phyloP scores from a whole-genome alignment of 768 basidiomycete genomes.

The Hygrocybe coccinea region DNA sequence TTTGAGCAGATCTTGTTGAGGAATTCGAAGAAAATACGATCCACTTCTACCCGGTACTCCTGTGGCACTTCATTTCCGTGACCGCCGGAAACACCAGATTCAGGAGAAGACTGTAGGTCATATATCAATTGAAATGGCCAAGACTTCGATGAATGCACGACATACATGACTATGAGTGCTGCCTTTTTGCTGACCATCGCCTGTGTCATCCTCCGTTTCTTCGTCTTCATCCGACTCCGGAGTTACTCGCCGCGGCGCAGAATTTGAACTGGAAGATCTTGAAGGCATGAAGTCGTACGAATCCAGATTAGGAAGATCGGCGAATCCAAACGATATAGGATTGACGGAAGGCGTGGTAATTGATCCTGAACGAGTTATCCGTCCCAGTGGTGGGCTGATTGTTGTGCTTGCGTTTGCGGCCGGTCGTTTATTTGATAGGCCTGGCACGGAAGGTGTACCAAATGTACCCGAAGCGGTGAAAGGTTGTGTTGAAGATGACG shows the following conservation, averaged over 20 bases:
- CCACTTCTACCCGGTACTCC: constrained; percentile 78
- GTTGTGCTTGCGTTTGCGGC: constrained; percentile 13
- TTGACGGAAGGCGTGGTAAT: constrained; percentile 43
- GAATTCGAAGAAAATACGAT: constrained; percentile 87
- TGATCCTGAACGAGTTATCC: constrained; percentile 56
- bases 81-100: constrained; percentile 3
- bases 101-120: constrained; percentile 1
- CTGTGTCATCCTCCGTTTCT: constrained; percentile 40
- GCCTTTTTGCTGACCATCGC: constrained; percentile 36
- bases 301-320: constrained; percentile 14
- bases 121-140: background rate
- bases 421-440: constrained; percentile 9
- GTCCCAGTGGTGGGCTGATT: constrained; percentile 41
- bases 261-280: background rate
- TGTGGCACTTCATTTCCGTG: constrained; percentile 55
- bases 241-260: constrained; percentile 8
- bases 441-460: constrained; percentile 15
- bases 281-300: constrained; percentile 1
- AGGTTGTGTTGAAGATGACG: constrained; percentile 13
- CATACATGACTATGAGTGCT: constrained; percentile 8
- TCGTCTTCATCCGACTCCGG: constrained; percentile 49
- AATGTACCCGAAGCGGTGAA: constrained; percentile 8
- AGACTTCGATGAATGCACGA: background rate
- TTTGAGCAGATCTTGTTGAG: constrained; percentile 86
- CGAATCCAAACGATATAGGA: constrained; percentile 35